These are phyloP conservation scores for Adiantum capillusveneris DNA, from an alignment of 75 land plant genomes.

Conservation along the genomic window DNA sequence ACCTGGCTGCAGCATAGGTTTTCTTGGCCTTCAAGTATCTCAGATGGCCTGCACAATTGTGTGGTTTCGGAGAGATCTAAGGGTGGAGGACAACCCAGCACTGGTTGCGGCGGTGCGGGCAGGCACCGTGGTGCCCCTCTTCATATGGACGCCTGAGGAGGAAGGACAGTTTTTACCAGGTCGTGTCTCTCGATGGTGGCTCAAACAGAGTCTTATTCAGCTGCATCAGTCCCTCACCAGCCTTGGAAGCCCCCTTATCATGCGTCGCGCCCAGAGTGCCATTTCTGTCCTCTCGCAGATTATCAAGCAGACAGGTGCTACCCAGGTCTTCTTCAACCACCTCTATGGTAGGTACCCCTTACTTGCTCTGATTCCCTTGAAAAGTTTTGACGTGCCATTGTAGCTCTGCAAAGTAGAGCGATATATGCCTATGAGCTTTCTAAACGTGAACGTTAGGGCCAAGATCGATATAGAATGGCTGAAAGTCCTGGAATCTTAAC, in stretches of 20 bases:
- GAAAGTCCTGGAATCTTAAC: too few relatives aligned
- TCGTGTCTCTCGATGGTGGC: constrained; percentile 85
- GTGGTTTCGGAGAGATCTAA: constrained; percentile 95
- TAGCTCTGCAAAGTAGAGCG: too few relatives aligned
- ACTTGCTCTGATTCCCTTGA: too few relatives aligned
- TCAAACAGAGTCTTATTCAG: constrained; percentile 51
- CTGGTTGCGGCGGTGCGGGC: constrained; percentile 80
- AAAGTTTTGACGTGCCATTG: too few relatives aligned
- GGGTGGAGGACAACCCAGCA: constrained; percentile 94
- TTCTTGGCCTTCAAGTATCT: too few relatives aligned
- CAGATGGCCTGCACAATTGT: constrained; percentile 53
- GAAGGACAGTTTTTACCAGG: constrained; percentile 72
- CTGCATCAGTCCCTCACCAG: constrained; percentile 47
- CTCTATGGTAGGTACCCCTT: constrained; percentile 80
- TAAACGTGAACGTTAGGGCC: too few relatives aligned
- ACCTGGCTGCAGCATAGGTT: too few relatives aligned
- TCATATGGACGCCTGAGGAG: constrained; percentile 76
- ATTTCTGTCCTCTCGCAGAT: constrained; percentile 50
- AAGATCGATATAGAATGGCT: too few relatives aligned
- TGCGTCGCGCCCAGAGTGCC: constrained; percentile 39
- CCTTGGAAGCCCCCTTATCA: constrained; percentile 46
- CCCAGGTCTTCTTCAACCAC: constrained; percentile 68
- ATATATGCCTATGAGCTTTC: too few relatives aligned
- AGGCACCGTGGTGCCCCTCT: constrained; percentile 52
- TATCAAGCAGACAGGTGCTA: constrained; percentile 40